Evolutionary conservation across 345 rosid species (phyloP).

Genomic region (Rhizophora mangle): DNA sequence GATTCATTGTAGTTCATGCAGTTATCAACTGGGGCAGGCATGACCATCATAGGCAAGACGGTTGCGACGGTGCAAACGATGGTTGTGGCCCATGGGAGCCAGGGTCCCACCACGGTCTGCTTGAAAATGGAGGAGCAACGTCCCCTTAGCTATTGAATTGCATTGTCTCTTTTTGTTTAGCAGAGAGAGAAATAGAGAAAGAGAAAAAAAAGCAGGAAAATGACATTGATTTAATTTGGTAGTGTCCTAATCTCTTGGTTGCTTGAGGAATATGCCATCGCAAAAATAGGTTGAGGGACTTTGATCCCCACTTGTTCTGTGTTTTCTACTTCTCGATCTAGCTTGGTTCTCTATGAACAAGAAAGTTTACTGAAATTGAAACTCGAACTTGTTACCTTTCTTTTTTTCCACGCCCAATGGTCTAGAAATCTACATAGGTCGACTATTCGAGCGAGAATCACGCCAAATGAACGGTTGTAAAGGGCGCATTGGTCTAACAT

Average conservation of each 20-base stretch:
- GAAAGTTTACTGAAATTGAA: too few species aligned
- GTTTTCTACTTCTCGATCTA: not conserved
- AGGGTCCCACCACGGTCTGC: slow-evolving; percentile 21
- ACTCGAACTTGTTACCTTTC: too few species aligned
- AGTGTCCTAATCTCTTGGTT: slow-evolving; percentile 6
- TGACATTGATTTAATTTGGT: slow-evolving; percentile 7
- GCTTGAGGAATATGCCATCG: slow-evolving; percentile 20
- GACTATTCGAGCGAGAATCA: too few species aligned
- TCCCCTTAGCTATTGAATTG: slow-evolving; percentile 24
- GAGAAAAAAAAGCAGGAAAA: not conserved
- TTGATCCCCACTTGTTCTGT: not conserved
- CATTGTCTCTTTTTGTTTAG: slow-evolving; percentile 22
- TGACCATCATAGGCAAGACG: slow-evolving; percentile 19
- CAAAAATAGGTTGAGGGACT: not conserved
- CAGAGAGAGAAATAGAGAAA: not conserved
- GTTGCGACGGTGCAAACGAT: slow-evolving; percentile 22
- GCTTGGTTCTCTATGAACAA: not conserved
- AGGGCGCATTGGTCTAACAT: too few species aligned
- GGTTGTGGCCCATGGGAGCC: slow-evolving; percentile 18
- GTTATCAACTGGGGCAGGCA: slow-evolving; percentile 1
- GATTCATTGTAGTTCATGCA: not conserved
- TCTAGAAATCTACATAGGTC: too few species aligned
- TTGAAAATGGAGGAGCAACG: slow-evolving; percentile 15
- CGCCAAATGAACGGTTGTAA: too few species aligned
- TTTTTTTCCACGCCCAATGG: too few species aligned